phyloP scores from a whole-genome alignment of 768 basidiomycete genomes.

The Tubosaeta sp. region DNA sequence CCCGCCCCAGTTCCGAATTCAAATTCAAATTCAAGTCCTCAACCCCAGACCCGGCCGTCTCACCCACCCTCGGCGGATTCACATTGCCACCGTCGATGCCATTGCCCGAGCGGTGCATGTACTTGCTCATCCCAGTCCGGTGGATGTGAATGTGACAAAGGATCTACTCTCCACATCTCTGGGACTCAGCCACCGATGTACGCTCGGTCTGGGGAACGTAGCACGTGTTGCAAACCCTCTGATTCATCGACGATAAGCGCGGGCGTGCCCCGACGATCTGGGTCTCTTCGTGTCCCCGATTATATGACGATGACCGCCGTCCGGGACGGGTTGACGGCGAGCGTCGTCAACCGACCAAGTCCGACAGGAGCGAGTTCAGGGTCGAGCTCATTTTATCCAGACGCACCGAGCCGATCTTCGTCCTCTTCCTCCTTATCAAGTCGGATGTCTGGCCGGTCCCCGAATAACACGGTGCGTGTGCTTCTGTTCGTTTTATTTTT shows the following conservation, averaged over 20 bases:
- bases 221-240: constrained; percentile 12
- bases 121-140: constrained; percentile 30
- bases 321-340: constrained; percentile 27
- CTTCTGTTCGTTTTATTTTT: neutral
- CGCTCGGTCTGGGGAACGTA: constrained; percentile 35
- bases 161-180: constrained; percentile 16
- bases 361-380: constrained; percentile 11
- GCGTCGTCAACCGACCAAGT: constrained; percentile 14
- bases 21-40: constrained; percentile 5
- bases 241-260: constrained; percentile 8
- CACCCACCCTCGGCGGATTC: constrained; percentile 21
- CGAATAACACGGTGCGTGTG: constrained; percentile 26
- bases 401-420: constrained; percentile 30
- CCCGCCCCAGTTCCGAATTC: constrained; percentile 9
- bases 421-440: constrained; percentile 32
- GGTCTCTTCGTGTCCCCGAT: constrained; percentile 27
- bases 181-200: constrained; percentile 19
- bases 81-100: constrained; percentile 32
- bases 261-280: constrained; percentile 10
- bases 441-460: constrained; percentile 29
- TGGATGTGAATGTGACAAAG: constrained; percentile 28
- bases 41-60: constrained; percentile 6
- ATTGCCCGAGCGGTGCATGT: constrained; percentile 31
- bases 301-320: constrained; percentile 32
- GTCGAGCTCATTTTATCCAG: constrained; percentile 16